phyloP scores from a whole-genome alignment of 345 rosid species.

The Rhizophora mangle region DNA sequence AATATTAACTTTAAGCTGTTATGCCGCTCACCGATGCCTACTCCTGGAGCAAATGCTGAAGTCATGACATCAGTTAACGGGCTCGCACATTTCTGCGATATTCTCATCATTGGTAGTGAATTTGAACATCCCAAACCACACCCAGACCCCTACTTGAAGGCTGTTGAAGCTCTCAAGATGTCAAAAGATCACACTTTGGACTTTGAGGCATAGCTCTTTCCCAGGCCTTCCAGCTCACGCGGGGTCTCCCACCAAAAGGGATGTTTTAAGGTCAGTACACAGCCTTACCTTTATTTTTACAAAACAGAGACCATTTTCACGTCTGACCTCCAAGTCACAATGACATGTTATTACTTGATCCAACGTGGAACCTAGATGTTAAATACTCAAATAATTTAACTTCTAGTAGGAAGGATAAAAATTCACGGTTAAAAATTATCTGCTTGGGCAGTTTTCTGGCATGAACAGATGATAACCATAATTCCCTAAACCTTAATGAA shows the following conservation, averaged over 20 bases:
- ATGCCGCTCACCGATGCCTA: not conserved
- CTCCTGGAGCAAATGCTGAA: constrained; percentile 37
- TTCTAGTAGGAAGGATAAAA: too few species aligned
- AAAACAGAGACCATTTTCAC: not conserved
- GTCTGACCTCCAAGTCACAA: too few species aligned
- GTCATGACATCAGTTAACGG: constrained; percentile 27
- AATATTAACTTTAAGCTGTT: not conserved
- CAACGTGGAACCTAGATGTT: too few species aligned
- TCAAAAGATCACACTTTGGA: constrained; percentile 36
- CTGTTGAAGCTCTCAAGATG: constrained; percentile 28
- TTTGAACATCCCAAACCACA: constrained; percentile 43
- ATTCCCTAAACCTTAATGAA: too few species aligned
- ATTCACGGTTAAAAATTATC: too few species aligned
- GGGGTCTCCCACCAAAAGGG: too few species aligned
- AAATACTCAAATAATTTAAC: too few species aligned
- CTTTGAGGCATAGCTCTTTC: constrained; percentile 29
- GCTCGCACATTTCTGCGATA: constrained; percentile 29
- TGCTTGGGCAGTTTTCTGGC: too few species aligned
- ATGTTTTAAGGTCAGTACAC: too few species aligned
- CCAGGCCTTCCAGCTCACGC: not conserved
- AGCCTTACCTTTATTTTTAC: too few species aligned
- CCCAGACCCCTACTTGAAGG: constrained; percentile 43
- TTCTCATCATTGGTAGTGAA: constrained; percentile 26
- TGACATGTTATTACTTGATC: too few species aligned
- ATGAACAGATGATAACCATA: too few species aligned